A percentile compares a stretch with the other conserved stretches of the same genome.
Evolutionary conservation across 345 rosid genomes (phyloP).

Genomic region (Erysimum cheiranthoides): DNA sequence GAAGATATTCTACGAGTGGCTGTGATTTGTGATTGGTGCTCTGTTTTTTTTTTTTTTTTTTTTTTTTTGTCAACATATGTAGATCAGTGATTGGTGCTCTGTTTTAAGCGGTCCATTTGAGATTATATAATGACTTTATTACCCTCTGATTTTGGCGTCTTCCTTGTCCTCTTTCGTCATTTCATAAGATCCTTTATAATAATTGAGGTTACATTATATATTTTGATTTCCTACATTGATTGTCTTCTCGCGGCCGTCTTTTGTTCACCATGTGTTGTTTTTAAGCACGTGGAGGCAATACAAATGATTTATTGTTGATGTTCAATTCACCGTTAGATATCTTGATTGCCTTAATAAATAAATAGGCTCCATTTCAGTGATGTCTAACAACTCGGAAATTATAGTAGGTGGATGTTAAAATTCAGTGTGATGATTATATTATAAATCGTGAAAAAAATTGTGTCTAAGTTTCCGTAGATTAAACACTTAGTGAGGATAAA

Average conservation of each 20-base stretch:
- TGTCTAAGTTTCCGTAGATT: too few species aligned
- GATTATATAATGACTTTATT: neutral
- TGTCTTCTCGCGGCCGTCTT: neutral
- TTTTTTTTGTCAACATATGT: too few species aligned
- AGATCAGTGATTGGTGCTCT: neutral
- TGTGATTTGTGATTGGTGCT: neutral
- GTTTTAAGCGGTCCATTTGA: neutral
- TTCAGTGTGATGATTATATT: neutral
- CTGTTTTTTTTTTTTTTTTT: too few species aligned
- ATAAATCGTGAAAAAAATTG: too few species aligned
- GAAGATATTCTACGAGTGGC: neutral
- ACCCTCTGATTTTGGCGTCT: neutral
- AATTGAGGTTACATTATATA: neutral
- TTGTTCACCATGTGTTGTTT: neutral
- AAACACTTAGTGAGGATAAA: too few species aligned
- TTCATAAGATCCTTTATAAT: neutral
- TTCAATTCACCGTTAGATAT: neutral
- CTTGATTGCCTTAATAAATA: neutral
- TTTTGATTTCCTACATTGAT: neutral
- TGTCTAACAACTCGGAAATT: neutral
- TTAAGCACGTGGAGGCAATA: conserved; percentile 1
- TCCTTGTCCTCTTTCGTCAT: neutral
- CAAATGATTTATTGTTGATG: neutral
- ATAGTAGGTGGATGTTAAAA: neutral
- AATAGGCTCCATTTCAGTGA: neutral